Evolutionary conservation across 2,329 filamentous ascomycete species (phyloP).

Genomic region (Teratosphaeria pseudoeucalypti): DNA sequence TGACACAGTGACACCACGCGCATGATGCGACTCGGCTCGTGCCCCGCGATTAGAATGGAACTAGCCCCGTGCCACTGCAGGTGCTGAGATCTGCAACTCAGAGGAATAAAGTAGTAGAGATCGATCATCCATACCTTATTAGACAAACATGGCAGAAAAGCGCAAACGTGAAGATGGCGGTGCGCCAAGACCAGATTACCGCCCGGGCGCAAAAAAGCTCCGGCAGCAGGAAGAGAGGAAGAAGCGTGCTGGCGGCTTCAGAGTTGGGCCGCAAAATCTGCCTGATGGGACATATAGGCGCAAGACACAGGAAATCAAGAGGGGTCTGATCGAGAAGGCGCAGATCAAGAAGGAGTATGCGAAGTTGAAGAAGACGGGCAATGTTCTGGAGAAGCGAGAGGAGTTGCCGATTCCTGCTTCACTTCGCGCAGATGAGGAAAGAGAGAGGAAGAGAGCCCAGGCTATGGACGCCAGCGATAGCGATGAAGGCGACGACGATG

Average conservation of each 20-base stretch:
- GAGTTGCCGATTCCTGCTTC: slow-evolving; percentile 22
- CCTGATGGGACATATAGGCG: slow-evolving; percentile 81
- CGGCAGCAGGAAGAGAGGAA: slow-evolving; percentile 31
- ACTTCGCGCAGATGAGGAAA: slow-evolving; percentile 8
- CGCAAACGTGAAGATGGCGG: slow-evolving; percentile 6
- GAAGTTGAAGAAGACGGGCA: slow-evolving; percentile 61
- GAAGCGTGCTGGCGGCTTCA: slow-evolving; percentile 55
- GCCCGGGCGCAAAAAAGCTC: slow-evolving; percentile 7
- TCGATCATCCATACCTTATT: background rate
- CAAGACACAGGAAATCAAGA: slow-evolving; percentile 83
- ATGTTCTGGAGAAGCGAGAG: slow-evolving; percentile 16
- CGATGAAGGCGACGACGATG: slow-evolving; percentile 8
- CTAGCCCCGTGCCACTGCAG: background rate
- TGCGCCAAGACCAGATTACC: slow-evolving; percentile 6
- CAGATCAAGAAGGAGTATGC: slow-evolving; percentile 89
- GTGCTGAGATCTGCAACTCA: background rate
- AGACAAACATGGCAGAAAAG: slow-evolving; percentile 10
- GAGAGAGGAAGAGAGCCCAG: background rate
- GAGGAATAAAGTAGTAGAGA: background rate
- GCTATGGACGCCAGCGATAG: slow-evolving; percentile 11
- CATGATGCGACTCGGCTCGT: background rate
- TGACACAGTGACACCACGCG: background rate
- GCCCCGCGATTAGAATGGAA: background rate
- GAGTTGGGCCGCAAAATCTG: slow-evolving; percentile 77
- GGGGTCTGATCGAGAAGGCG: slow-evolving; percentile 77